Evolutionary conservation across 2,329 filamentous ascomycete genomes (phyloP).

Genomic region (Diatrype stigma): DNA sequence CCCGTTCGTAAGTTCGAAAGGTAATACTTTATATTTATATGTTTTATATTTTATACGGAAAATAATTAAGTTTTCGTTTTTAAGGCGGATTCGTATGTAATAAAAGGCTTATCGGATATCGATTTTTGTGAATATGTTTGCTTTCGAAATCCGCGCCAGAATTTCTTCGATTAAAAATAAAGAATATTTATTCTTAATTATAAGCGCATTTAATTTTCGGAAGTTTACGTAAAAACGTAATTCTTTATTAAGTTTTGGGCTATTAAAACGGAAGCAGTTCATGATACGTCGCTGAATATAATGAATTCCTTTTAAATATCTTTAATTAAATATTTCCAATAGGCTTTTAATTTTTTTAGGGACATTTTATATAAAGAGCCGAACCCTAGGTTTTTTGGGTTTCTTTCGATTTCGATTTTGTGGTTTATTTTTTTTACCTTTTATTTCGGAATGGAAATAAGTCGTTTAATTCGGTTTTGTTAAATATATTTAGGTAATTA

Average conservation of each 20-base stretch:
- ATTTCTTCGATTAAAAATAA: constrained; percentile 5
- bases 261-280: no score
- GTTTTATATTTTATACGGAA: not conserved
- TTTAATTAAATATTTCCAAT: no score
- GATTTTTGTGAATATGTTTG: constrained; percentile 5
- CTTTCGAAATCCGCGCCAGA: not conserved
- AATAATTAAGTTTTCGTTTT: constrained; percentile 3
- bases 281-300: no score
- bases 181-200: constrained; percentile 2
- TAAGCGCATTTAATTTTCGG: constrained; percentile 3
- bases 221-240: constrained; percentile 6
- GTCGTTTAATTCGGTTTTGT: no score
- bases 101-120: constrained; percentile 6
- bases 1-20: not conserved
- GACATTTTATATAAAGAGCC: no score
- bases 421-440: no score
- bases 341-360: no score
- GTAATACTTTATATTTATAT: constrained; percentile 6
- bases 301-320: no score
- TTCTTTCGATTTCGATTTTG: no score
- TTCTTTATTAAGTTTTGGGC: not conserved
- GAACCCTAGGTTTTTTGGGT: no score
- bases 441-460: no score
- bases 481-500: no score
- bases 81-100: not conserved